phyloP scores from a whole-genome alignment of 2,329 filamentous ascomycete genomes.

The Thielaviopsis euricoi region DNA sequence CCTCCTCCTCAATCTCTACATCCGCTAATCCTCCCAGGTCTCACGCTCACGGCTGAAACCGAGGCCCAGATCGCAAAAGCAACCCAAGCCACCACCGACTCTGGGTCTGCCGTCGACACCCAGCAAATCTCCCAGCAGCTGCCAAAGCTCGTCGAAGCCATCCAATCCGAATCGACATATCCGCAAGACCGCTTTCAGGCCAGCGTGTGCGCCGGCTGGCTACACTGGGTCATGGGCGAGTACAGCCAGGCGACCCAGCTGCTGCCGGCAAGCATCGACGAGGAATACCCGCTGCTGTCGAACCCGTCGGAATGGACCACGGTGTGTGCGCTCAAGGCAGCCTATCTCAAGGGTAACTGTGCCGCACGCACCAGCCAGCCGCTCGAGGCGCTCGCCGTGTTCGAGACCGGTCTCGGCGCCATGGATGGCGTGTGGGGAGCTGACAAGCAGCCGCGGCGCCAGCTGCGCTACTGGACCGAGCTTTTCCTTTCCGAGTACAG shows the following conservation, averaged over 20 bases:
- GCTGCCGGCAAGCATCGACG: conserved; percentile 47
- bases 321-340: conserved; percentile 63
- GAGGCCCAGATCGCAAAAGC: conserved; percentile 48
- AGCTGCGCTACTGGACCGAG: conserved; percentile 66
- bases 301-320: conserved; percentile 61
- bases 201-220: conserved; percentile 66
- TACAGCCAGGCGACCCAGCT: conserved; percentile 42
- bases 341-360: conserved; percentile 58
- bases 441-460: conserved; percentile 37
- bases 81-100: conserved; percentile 24
- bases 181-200: conserved; percentile 57
- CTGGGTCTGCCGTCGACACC: conserved; percentile 28
- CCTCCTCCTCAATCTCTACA: neutral
- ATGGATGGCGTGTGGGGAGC: conserved; percentile 34
- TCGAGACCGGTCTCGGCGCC: conserved; percentile 48
- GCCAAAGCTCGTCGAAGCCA: conserved; percentile 35
- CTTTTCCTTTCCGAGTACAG: conserved; percentile 60
- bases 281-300: conserved; percentile 35
- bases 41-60: conserved; percentile 51
- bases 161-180: conserved; percentile 38
- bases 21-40: conserved; percentile 30
- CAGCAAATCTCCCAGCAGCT: conserved; percentile 29
- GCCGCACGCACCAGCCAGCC: conserved; percentile 32
- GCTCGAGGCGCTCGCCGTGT: conserved; percentile 47
- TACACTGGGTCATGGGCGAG: conserved; percentile 64